Base-by-base conservation (phyloP, 1,139 yeast species). In the Zygoascus sp. region DNA sequence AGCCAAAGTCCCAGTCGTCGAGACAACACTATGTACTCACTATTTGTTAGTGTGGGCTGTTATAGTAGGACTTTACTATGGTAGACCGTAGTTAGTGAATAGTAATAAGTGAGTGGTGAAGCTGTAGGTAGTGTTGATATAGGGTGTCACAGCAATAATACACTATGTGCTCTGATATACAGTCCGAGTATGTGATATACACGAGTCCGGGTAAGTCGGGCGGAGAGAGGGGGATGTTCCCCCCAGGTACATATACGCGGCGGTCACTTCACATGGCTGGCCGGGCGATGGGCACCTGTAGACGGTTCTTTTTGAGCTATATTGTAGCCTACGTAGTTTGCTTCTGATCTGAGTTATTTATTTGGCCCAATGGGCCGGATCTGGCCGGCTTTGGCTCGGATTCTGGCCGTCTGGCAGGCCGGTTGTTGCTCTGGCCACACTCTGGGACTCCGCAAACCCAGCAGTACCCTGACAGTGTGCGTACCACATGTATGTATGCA, bases 41-140 rank as follows among this genome's bases (percentile, higher is more conserved):
- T 35, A 21, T 35, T 25, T 35, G 25, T 20, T 21, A 35, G 25
- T 35, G 39, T 35, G n/a, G 17, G 20, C 25, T 35, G 25, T 35
- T 35, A 30, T 30, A 35, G 39, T 20, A 20, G 39, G 16, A 35
- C 9, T 10, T 38, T 40, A 40, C 43, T 40, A 40, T 40, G 43
- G 43, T 40, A 30, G 37, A 30, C 37, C 43, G 22, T 28, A 40
- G 45, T 42, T 21, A 21, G 45, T 36, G 40, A 21, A 27, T 37
- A 35, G 40, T 42, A 37, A 37, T 19, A 42, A 20, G 45, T 27
- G 27, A 23, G 45, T 35, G 45, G 45, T 42, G 45, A 40, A 45
- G 48, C 42, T 35, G 41, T 35, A 19, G 42, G 34, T 32, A 28
- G 47, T 37, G 38, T 39, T 39, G 36, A 30, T 40, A 34, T 42